Conservation (phyloP, 106 monocot genomes). For the Allium cepa region DNA sequence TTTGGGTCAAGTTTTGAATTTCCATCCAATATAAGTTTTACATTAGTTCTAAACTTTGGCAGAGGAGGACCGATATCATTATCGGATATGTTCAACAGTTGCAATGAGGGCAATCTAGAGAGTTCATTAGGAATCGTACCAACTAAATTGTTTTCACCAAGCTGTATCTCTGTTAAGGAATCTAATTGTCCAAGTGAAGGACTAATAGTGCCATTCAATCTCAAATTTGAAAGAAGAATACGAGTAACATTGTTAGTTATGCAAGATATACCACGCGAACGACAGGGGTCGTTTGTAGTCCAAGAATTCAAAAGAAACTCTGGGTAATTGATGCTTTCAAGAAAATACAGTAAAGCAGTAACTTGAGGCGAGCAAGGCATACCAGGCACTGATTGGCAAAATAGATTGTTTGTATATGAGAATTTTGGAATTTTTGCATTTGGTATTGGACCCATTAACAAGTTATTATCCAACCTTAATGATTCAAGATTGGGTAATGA, state of each 20-base stretch:
- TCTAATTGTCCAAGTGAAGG: constrained; percentile 39
- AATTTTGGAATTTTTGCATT: constrained; percentile 11
- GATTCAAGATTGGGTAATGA: constrained; percentile 18
- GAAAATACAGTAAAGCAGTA: constrained; percentile 38
- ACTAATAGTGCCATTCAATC: constrained; percentile 49
- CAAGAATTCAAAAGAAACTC: constrained; percentile 29
- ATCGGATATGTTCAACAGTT: constrained; percentile 27
- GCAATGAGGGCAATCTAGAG: constrained; percentile 30
- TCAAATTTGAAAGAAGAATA: constrained; percentile 33
- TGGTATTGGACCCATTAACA: constrained; percentile 36
- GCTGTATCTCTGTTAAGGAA: constrained; percentile 20
- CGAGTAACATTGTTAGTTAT: constrained; percentile 21
- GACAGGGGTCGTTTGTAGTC: constrained; percentile 55
- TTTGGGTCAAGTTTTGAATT: constrained; percentile 31
- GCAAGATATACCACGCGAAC: constrained; percentile 46
- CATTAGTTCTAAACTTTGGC: constrained; percentile 33
- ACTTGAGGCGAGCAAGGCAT: constrained; percentile 39
- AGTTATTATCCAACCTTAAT: constrained; percentile 24
- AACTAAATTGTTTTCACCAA: constrained; percentile 37
- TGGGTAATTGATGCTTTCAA: constrained; percentile 34
- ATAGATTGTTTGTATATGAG: constrained; percentile 17
- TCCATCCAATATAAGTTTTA: constrained; percentile 20
- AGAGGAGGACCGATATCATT: constrained; percentile 45
- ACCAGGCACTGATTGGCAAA: constrained; percentile 30
- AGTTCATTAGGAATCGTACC: constrained; percentile 40